These are phyloP conservation scores for Penicillium sclerotigenum DNA, from an alignment of 2,329 filamentous ascomycete species.

Conservation along the genomic window DNA sequence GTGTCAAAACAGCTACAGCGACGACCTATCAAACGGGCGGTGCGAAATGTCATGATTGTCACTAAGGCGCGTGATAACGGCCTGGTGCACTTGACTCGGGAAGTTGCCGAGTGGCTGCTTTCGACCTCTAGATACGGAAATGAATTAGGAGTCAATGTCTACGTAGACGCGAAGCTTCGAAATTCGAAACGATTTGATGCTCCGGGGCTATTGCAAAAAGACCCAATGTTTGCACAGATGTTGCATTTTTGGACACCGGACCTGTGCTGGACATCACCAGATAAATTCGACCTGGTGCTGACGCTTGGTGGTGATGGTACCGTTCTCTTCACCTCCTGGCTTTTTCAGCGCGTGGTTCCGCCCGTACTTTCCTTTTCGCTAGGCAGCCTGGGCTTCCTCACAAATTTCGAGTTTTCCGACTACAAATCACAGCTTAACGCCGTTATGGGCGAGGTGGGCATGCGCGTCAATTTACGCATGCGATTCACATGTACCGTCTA, in stretches of 20 bases:
- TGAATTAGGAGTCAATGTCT: conserved; percentile 90
- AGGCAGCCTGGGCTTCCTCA: conserved; percentile 90
- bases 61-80: conserved; percentile 96
- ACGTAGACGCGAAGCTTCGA: conserved; percentile 92
- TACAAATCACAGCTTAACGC: conserved; percentile 84
- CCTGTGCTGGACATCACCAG: conserved; percentile 87
- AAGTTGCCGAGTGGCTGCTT: conserved; percentile 84
- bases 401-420: conserved; percentile 90
- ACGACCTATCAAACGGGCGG: conserved; percentile 84
- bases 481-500: conserved; percentile 98
- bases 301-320: conserved; percentile 95
- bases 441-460: conserved; percentile 90
- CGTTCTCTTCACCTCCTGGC: conserved; percentile 91
- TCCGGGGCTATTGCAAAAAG: conserved; percentile 65
- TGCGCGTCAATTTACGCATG: conserved; percentile 98
- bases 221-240: conserved; percentile 76
- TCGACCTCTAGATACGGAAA: conserved; percentile 84
- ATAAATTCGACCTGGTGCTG: conserved; percentile 93
- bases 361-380: conserved; percentile 89
- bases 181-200: conserved; percentile 85
- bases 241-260: conserved; percentile 95
- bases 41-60: conserved; percentile 95
- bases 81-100: conserved; percentile 81
- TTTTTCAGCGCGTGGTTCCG: conserved; percentile 93
- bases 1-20: conserved; percentile 94